Percentiles rank a stretch among this genome's conserved stretches.
Evolutionary conservation across 2,329 filamentous ascomycete species (phyloP).

Genomic region (Elsinoe perseae): DNA sequence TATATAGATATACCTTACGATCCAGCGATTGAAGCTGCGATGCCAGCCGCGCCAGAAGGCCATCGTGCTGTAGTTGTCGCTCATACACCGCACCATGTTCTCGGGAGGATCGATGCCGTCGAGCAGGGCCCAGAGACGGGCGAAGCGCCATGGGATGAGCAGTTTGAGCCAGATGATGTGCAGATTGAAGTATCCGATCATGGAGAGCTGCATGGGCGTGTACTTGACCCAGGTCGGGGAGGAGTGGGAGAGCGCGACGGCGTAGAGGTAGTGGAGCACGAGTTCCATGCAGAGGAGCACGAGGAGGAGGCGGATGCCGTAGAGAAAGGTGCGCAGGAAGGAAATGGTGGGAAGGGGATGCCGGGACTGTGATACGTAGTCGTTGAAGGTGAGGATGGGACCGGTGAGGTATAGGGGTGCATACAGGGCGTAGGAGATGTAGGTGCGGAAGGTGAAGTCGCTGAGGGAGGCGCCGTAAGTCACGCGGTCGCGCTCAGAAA

Average conservation of each 20-base stretch:
- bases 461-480: conserved; percentile 60
- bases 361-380: conserved; percentile 82
- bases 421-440: conserved; percentile 82
- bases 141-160: conserved; percentile 93
- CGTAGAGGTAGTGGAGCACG: conserved; percentile 84
- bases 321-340: conserved; percentile 61
- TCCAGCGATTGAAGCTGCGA: conserved; percentile 88
- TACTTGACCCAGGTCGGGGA: conserved; percentile 74
- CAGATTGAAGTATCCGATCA: conserved; percentile 92
- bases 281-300: conserved; percentile 84
- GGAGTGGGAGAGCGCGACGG: conserved; percentile 81
- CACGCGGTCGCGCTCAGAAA: conserved; percentile 85
- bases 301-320: conserved; percentile 73
- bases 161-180: conserved; percentile 98
- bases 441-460: conserved; percentile 78
- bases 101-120: conserved; percentile 93
- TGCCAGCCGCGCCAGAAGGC: conserved; percentile 98
- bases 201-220: conserved; percentile 75
- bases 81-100: conserved; percentile 97
- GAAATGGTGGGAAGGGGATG: conserved; percentile 63
- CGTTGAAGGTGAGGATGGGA: conserved; percentile 94
- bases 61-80: conserved; percentile 83
- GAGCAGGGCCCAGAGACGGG: conserved; percentile 87
- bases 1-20: conserved; percentile 87
- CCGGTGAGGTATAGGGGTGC: conserved; percentile 88